phyloP scores from a whole-genome alignment of 2,329 filamentous ascomycete genomes.

The Daldinia eschscholtzii region DNA sequence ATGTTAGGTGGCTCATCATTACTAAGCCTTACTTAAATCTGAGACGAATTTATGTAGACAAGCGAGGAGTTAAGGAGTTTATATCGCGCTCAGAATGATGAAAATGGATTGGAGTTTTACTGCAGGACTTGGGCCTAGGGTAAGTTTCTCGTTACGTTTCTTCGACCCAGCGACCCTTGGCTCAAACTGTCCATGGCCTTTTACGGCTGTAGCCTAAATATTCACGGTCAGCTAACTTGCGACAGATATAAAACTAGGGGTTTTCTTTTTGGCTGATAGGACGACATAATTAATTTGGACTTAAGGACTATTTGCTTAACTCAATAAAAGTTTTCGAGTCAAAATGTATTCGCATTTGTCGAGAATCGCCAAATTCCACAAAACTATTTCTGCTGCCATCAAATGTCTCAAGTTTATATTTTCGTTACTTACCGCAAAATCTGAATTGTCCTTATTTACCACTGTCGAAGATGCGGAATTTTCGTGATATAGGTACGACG shows the following conservation, averaged over 20 bases:
- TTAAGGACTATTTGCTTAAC: not conserved
- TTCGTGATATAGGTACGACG: not conserved
- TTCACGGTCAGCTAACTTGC: not conserved
- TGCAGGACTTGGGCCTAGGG: not conserved
- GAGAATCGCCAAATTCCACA: not conserved
- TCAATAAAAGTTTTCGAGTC: not conserved
- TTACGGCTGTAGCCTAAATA: not conserved
- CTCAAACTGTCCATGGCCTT: not conserved
- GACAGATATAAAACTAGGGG: not conserved
- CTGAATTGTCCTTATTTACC: not conserved
- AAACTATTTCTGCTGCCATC: not conserved
- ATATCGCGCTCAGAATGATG: not conserved
- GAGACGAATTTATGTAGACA: not conserved
- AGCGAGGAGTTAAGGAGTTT: not conserved
- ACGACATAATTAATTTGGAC: not conserved
- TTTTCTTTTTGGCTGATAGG: not conserved
- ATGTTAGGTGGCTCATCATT: slow-evolving; percentile 12
- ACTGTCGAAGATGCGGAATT: not conserved
- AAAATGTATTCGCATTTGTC: not conserved
- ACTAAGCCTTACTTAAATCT: slow-evolving; percentile 7
- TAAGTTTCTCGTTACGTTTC: not conserved
- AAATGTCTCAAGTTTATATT: not conserved
- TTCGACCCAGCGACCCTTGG: not conserved
- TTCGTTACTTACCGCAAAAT: not conserved
- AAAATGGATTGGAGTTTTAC: not conserved